Base-by-base conservation (phyloP, 2,329 filamentous ascomycete genomes). In the Chaetoscypha palmicola region DNA sequence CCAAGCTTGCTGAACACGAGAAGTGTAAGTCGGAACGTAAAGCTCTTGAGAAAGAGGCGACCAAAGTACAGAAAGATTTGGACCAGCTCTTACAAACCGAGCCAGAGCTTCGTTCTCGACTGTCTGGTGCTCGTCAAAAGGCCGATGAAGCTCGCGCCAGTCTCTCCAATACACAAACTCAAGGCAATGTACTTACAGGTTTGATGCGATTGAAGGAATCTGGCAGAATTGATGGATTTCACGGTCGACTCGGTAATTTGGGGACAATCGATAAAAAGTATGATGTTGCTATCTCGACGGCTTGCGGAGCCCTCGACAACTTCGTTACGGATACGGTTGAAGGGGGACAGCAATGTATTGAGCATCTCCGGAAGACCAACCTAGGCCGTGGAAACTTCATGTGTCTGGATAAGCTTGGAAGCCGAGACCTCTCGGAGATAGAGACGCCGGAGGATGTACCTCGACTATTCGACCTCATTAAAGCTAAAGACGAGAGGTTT, bases 251-350 rank as follows among this genome's bases (percentile, higher is more conserved):
- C 3, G 94, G 92, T 8, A 96, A 97, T 56, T 76, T 98, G 1
- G 92, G 92, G 33, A 82, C 86, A 1, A 98, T 98, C 54, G 90
- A 98, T 58, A 76, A 86, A 61, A 87, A 86, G 65, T 98, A 94
- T 64, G 92, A 98, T 59, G 80, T 98, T 33, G 92, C 92, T n/a
- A 95, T 98, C 48, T 98, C 94, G 0, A 98, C 92, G 0, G 94
- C 92, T 9, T 97, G 92, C 55, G 82, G 86, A 35, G 77, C 85
- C 2, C 77, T 98, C 8, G 88, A 98, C 65, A 95, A 97, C 61
- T 90, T 98, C 65, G 91, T 98, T 8, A 94, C 94, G 0, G 92
- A 97, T 58, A 90, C 87, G 1, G 91, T 97, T 11, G 92, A 97
- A 58, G 86, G 89, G 46, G 92, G 90, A 52, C 92, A 98, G 65